These are phyloP conservation scores for Phytophthora rubi DNA, from an alignment of 352 stramenopile genomes.

Conservation along the genomic window DNA sequence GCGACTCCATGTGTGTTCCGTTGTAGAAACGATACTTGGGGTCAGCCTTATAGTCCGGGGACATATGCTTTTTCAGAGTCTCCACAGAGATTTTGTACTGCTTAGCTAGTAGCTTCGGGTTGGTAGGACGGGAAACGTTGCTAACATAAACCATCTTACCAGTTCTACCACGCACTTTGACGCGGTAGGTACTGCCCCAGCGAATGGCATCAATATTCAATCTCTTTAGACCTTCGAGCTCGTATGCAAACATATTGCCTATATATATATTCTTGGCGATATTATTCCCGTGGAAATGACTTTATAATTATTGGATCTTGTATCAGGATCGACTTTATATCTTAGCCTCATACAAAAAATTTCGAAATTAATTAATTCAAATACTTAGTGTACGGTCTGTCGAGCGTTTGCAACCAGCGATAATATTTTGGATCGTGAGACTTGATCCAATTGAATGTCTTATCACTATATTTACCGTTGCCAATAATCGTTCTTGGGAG, in stretches of 20 bases:
- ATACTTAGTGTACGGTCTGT: background rate
- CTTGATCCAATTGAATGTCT: conserved; percentile 15
- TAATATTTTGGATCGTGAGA: conserved; percentile 7
- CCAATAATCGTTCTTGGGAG: background rate
- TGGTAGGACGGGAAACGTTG: background rate
- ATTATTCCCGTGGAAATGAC: no score
- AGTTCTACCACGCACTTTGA: background rate
- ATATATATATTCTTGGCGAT: no score
- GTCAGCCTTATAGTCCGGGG: background rate
- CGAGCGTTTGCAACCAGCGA: background rate
- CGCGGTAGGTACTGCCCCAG: conserved; percentile 7
- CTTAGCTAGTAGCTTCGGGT: background rate
- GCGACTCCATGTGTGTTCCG: no score
- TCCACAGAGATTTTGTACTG: background rate
- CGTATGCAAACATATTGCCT: no score
- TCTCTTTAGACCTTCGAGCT: no score
- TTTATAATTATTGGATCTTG: no score
- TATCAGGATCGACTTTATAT: no score
- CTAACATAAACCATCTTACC: background rate
- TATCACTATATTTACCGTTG: conserved; percentile 1
- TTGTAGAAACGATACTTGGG: no score
- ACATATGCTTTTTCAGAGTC: background rate
- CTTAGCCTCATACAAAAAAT: no score
- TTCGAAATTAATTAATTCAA: no score
- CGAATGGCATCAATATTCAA: no score